Base-by-base conservation (phyloP, 208 protist species). In the Wallacemonas sp. region DNA sequence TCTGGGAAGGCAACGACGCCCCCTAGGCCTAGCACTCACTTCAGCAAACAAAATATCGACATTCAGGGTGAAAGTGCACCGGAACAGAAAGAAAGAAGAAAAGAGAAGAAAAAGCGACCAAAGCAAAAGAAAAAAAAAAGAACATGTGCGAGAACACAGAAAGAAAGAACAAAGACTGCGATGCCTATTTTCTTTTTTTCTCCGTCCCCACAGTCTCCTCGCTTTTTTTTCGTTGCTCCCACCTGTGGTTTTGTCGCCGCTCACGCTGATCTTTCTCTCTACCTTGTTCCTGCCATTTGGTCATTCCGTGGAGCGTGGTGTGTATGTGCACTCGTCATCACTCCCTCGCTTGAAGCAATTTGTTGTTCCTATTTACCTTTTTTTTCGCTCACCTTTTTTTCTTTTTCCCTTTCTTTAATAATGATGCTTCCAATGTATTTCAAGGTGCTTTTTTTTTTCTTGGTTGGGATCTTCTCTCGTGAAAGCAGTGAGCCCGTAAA, bases 51-150 rank as follows among this genome's bases (percentile, higher is more conserved):
- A n/a, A n/a, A n/a, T n/a, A n/a, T n/a, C 45, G 0, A 33, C 49
- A 57, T 10, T n/a, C 5, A 12, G 49, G 14, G 25, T n/a, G 49
- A 57, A 42, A 54, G 16, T 16, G 22, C 16, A 46, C 20, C 5
- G 28, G n/a, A 50, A 39, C 12, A 55, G 16, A 71, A 52, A 32
- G 32, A 14, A 38, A 18, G 22, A 48, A 49, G 18, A 50, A 36
- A 50, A 36, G 46, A 55, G 39, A 12, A 48, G 20, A 73, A 1
- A 50, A 50, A 73, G n/a, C 7, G 46, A 52, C 20, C 39, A 52
- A 63, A 8, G 11, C 33, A 70, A 74, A 66, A 66, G 22, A 12
- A 66, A 66, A 66, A 52, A 66, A 0, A 55, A 66, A 55, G 20
- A 39, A 28, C 23, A 45, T 18, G 38, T 3, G 38, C 28, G 46